These are phyloP conservation scores for Salvia splendens DNA, from an alignment of 257 asterid species.

Conservation along the genomic window DNA sequence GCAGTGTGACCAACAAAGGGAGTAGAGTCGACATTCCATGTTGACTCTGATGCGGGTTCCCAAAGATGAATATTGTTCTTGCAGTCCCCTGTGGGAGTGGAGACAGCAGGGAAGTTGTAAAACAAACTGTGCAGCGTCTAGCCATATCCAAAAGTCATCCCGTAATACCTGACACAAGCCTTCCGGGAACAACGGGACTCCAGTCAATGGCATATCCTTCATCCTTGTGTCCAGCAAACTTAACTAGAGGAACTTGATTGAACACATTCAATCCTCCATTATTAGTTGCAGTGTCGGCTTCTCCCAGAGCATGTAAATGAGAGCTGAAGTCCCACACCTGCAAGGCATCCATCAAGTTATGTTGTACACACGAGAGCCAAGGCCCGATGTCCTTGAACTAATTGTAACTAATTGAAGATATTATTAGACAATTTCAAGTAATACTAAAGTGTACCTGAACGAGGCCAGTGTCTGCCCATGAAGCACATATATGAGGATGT, in stretches of 20 bases:
- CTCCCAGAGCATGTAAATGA: constrained; percentile 69
- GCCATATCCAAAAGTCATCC: not conserved
- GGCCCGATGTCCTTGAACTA: no score
- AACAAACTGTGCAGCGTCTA: constrained; percentile 26
- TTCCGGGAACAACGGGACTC: constrained; percentile 92
- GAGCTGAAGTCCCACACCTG: constrained; percentile 97
- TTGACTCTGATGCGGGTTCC: constrained; percentile 81
- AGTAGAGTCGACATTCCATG: constrained; percentile 68
- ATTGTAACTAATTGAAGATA: no score
- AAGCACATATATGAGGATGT: constrained; percentile 84
- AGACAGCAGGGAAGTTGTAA: not conserved
- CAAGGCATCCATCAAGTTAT: constrained; percentile 23
- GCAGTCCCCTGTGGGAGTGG: constrained; percentile 70
- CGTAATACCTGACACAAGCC: constrained; percentile 72
- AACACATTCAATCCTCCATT: constrained; percentile 47
- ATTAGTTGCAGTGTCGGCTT: constrained; percentile 48
- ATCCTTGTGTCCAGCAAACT: constrained; percentile 83
- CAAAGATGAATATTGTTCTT: constrained; percentile 76
- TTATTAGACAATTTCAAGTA: no score
- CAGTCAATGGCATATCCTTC: constrained; percentile 98
- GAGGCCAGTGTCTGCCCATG: constrained; percentile 84
- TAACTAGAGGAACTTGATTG: constrained; percentile 73
- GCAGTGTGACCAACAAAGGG: constrained; percentile 67
- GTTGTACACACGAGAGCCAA: no score
- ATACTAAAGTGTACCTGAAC: constrained; percentile 62